phyloP scores from a whole-genome alignment of 345 rosid genomes.

The Noccaea caerulescens region DNA sequence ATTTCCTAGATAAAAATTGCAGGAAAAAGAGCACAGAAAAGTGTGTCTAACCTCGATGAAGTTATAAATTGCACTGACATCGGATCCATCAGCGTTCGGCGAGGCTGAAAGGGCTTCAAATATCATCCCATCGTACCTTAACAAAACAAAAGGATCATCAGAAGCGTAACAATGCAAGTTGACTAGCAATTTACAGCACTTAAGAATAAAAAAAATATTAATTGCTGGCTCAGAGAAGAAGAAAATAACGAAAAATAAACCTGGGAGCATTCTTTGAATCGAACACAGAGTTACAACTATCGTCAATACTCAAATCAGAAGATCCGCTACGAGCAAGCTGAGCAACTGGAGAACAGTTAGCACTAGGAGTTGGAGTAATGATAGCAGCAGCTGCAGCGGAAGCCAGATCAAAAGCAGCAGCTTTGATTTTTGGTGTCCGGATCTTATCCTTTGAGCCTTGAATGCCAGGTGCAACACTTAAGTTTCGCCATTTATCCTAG shows the following conservation, averaged over 20 bases:
- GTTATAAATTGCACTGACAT: conserved; percentile 57
- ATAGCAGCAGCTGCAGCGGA: conserved; percentile 46
- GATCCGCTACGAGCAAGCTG: conserved; percentile 28
- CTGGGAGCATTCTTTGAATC: conserved; percentile 49
- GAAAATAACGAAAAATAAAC: conserved; percentile 27
- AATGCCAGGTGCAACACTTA: conserved; percentile 61
- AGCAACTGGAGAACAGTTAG: conserved; percentile 29
- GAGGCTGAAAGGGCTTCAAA: conserved; percentile 75
- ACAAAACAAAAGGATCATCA: conserved; percentile 21
- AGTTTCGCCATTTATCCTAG: conserved; percentile 87
- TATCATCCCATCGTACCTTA: conserved; percentile 66
- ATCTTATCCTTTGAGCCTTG: conserved; percentile 64
- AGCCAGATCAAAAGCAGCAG: conserved; percentile 45
- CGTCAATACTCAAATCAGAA: conserved; percentile 43
- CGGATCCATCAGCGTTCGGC: conserved; percentile 58
- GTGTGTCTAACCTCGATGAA: conserved; percentile 66
- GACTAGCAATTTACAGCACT: conserved; percentile 20
- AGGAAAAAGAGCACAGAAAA: conserved; percentile 7
- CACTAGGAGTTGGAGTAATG: conserved; percentile 10
- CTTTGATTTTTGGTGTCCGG: conserved; percentile 52
- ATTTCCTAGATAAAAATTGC: conserved; percentile 11
- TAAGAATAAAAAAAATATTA: conserved; percentile 34
- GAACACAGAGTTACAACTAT: conserved; percentile 17
- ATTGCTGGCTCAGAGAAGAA: conserved; percentile 41
- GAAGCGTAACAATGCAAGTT: conserved; percentile 13